Evolutionary conservation across 805 yeast genomes (phyloP), one percentile per base, ranked within the genome.

Genomic region (Candida incommunis): DNA sequence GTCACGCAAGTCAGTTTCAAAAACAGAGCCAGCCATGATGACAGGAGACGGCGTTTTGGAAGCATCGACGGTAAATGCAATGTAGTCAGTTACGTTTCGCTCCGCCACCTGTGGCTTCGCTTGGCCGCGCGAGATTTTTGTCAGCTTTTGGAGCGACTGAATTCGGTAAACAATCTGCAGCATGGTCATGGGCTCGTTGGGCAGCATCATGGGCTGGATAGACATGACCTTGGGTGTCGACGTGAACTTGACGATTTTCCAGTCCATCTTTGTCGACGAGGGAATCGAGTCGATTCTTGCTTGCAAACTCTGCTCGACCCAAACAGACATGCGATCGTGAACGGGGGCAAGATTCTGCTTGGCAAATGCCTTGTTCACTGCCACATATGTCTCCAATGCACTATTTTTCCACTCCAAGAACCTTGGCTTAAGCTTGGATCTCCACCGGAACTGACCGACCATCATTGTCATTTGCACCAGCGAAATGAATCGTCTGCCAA

Each of bases 321-420:
- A 79, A n/a, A 76, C 66, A 2, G 81, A 70, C 21, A 78, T 65
- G 15, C 62, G 55, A 37, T 67, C 65, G 46, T 67, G 67, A 11
- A 76, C 65, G 13, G 68, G 54, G 26, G 61, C 65, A 41, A 85
- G 56, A 50, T 78, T 57, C n/a, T 59, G 54, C 18, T 67, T 58
- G 2, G 94, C 90, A 67, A 88, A 88, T 2, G 86, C 78, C 55
- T 78, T 77, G 64, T 88, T 86, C n/a, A 84, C 80, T 46, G 75
- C 74, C 23, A 81, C 82, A 60, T 78, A 87, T 43, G 68, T 69
- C 53, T 85, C 85, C 53, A 88, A 77, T 4, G 94, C 94, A 24
- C 71, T 72, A 62, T 86, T 90, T 61, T 83, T 84, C 95, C 95
- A 88, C 48, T 78, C 73, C 20, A 76, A 59, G 51, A 80, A 81